Conservation (phyloP, 371 early-diverging fungal species). For the Batkoa obscura region DNA sequence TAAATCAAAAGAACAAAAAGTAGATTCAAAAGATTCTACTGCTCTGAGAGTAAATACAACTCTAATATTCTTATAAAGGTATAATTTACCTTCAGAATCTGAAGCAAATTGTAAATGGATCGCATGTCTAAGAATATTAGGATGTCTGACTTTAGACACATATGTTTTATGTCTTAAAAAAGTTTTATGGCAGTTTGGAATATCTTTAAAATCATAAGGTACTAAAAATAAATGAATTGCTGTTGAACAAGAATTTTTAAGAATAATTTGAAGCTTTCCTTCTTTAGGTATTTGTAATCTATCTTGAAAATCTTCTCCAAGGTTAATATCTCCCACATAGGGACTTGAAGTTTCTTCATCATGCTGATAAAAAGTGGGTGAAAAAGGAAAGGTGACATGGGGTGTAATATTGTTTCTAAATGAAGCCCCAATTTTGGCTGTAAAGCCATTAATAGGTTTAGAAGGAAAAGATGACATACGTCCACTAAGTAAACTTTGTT, state of each 20-base stretch:
- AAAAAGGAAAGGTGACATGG: slow-evolving; percentile 30
- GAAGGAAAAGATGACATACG: slow-evolving; percentile 64
- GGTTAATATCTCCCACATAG: slow-evolving; percentile 40
- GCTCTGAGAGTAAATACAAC: slow-evolving; percentile 56
- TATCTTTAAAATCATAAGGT: slow-evolving; percentile 59
- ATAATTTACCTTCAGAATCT: slow-evolving; percentile 24
- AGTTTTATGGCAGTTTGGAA: slow-evolving; percentile 54
- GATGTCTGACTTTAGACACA: slow-evolving; percentile 8
- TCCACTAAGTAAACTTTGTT: slow-evolving; percentile 55
- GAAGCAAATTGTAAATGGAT: slow-evolving; percentile 53
- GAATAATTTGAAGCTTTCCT: slow-evolving; percentile 65
- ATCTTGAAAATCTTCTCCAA: slow-evolving; percentile 17
- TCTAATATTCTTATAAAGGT: slow-evolving; percentile 43
- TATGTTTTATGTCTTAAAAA: slow-evolving; percentile 64
- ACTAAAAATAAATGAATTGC: slow-evolving; percentile 62
- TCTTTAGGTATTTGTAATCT: slow-evolving; percentile 51
- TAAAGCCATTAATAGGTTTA: slow-evolving; percentile 41
- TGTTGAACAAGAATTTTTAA: slow-evolving; percentile 61
- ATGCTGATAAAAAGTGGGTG: slow-evolving; percentile 53
- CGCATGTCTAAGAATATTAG: slow-evolving; percentile 33
- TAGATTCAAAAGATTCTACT: slow-evolving; percentile 18
- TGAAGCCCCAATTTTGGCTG: slow-evolving; percentile 46
- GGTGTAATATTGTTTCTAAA: slow-evolving; percentile 46
- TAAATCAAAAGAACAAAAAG: not conserved
- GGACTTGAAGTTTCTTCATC: slow-evolving; percentile 30